Percentiles rank a stretch among this genome's conserved stretches.
phyloP scores from a whole-genome alignment of 2,329 filamentous ascomycete species.

The Pseudopyricularia javanii region DNA sequence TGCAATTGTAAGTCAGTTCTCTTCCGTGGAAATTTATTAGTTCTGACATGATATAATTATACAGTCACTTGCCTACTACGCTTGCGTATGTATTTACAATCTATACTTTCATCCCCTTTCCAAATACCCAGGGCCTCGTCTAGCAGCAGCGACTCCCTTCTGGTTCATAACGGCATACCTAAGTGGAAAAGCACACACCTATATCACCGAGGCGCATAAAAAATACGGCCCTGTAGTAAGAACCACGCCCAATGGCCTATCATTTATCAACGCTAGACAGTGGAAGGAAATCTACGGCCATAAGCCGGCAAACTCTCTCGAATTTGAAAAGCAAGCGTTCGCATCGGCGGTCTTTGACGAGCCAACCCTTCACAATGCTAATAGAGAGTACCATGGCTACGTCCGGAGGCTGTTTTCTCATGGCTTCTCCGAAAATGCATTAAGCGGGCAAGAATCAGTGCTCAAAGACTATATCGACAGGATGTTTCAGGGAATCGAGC shows the following conservation, averaged over 20 bases:
- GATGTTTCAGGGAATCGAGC: constrained; percentile 2
- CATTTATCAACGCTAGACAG: constrained; percentile 18
- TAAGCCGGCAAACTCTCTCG: constrained; percentile 3
- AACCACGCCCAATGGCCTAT: constrained; percentile 26
- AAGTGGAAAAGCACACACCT: background rate
- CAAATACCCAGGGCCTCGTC: constrained; percentile 3
- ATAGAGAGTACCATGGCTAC: constrained; percentile 7
- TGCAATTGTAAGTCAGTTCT: background rate
- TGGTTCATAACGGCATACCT: background rate
- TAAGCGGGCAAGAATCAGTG: constrained; percentile 11
- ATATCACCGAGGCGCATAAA: constrained; percentile 10
- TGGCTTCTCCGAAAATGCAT: constrained; percentile 13
- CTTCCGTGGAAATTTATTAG: background rate
- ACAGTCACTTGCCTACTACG: background rate
- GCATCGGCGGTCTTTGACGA: constrained; percentile 1
- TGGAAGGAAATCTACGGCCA: constrained; percentile 23
- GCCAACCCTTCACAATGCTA: background rate
- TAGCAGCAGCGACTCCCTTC: constrained; percentile 1
- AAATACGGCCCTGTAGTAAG: constrained; percentile 29
- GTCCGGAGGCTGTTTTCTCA: constrained; percentile 1
- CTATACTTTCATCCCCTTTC: constrained; percentile 1
- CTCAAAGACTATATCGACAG: constrained; percentile 7
- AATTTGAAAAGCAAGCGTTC: background rate
- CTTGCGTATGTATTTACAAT: background rate
- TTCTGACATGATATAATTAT: background rate